These are phyloP conservation scores for Schrenkiella parvula DNA, from an alignment of 345 rosid species.

Conservation along the genomic window DNA sequence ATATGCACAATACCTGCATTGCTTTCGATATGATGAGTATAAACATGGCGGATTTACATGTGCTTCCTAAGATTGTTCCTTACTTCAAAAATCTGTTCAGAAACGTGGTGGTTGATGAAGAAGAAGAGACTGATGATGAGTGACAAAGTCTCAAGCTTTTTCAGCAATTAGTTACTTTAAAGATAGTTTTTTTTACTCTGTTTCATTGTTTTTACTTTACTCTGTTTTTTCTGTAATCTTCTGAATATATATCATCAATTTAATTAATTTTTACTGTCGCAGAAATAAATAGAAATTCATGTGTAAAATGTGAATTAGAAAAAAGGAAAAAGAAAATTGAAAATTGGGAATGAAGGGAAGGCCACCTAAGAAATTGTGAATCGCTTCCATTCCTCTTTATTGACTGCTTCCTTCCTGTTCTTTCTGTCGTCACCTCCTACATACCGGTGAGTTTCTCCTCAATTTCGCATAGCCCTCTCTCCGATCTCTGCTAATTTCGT, in stretches of 20 bases:
- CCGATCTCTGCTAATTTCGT: conserved; percentile 7
- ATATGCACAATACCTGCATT: conserved; percentile 93
- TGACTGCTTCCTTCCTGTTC: conserved; percentile 23
- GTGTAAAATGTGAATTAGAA: conserved; percentile 8
- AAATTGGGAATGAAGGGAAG: conserved; percentile 1
- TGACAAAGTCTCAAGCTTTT: conserved; percentile 25
- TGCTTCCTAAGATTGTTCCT: conserved; percentile 82
- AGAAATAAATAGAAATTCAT: conserved; percentile 12
- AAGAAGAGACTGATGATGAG: conserved; percentile 41
- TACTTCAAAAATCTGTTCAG: conserved; percentile 76
- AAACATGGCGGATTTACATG: conserved; percentile 77
- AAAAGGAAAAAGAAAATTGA: not conserved
- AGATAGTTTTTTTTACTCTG: not conserved
- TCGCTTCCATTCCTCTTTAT: conserved; percentile 20
- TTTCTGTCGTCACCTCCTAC: conserved; percentile 20
- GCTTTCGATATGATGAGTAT: conserved; percentile 94
- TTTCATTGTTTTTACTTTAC: not conserved
- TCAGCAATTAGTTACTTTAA: conserved; percentile 9
- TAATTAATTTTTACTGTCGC: conserved; percentile 4
- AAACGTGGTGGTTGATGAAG: conserved; percentile 55
- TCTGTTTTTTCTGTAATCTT: not conserved
- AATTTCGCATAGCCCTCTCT: not conserved
- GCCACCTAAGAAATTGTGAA: not conserved
- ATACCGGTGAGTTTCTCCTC: conserved; percentile 23
- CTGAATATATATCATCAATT: not conserved